phyloP scores from a whole-genome alignment of 371 early-diverging fungal genomes.

The Lichtheimia corymbifera region DNA sequence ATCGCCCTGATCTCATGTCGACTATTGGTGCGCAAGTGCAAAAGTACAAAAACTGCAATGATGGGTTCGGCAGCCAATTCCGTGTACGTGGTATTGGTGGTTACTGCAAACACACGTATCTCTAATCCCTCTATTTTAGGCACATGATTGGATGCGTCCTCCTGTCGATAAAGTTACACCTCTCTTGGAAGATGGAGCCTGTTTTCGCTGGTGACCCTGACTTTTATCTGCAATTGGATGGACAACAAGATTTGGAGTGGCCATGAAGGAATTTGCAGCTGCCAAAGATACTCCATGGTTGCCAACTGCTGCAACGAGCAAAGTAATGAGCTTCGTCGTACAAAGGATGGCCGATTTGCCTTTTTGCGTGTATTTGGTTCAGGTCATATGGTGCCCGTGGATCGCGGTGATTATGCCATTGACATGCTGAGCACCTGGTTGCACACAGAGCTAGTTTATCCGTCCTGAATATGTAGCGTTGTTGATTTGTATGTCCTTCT shows the following conservation, averaged over 20 bases:
- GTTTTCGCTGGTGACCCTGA: conserved; percentile 92
- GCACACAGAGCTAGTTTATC: not conserved
- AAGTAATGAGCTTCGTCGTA: conserved; percentile 78
- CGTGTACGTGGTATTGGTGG: conserved; percentile 45
- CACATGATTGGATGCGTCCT: conserved; percentile 92
- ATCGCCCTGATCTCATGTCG: conserved; percentile 75
- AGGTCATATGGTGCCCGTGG: conserved; percentile 88
- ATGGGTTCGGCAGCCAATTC: conserved; percentile 65
- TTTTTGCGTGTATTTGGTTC: conserved; percentile 87
- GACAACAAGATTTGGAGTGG: conserved; percentile 95
- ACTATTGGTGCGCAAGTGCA: conserved; percentile 48
- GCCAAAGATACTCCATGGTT: conserved; percentile 65
- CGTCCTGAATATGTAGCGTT: too few relatives aligned
- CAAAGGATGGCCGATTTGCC: conserved; percentile 67
- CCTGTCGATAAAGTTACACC: conserved; percentile 74
- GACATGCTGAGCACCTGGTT: conserved; percentile 72
- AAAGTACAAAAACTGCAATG: conserved; percentile 80
- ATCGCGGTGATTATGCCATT: conserved; percentile 56
- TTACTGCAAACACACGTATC: conserved; percentile 44
- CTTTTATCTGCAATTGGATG: conserved; percentile 89
- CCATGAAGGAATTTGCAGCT: conserved; percentile 58
- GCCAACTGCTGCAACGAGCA: conserved; percentile 18
- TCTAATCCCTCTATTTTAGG: conserved; percentile 8
- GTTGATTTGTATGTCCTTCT: too few relatives aligned
- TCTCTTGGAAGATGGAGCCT: conserved; percentile 77